Percentiles rank a stretch among this genome's conserved stretches.
phyloP scores from a whole-genome alignment of 257 asterid genomes.

The Lavandula angustifolia region DNA sequence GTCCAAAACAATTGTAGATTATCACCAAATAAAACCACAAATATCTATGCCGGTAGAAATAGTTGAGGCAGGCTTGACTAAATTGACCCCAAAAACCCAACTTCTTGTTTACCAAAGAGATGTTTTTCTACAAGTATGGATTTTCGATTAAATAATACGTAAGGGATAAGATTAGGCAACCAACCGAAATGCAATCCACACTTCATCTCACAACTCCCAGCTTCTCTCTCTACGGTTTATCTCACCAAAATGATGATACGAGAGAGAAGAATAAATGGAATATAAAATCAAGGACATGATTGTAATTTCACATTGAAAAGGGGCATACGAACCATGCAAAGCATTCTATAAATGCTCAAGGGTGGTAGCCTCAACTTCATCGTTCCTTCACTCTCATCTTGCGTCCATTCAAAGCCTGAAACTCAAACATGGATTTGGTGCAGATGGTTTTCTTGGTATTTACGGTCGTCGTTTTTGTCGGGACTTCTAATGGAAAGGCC shows the following conservation, averaged over 20 bases:
- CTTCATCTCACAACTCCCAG: slow-evolving; percentile 46
- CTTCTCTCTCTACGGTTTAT: slow-evolving; percentile 25
- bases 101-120: slow-evolving; percentile 40
- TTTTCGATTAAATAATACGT: slow-evolving; percentile 7
- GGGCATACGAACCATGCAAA: slow-evolving; percentile 45
- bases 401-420: slow-evolving; percentile 40
- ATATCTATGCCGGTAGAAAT: slow-evolving; percentile 10
- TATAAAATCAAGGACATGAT: slow-evolving; percentile 27
- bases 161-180: slow-evolving; percentile 62
- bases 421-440: slow-evolving; percentile 4
- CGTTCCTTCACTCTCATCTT: slow-evolving; percentile 44
- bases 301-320: slow-evolving; percentile 26
- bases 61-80: slow-evolving; percentile 65
- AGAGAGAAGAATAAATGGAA: background rate
- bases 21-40: no score
- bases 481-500: slow-evolving; percentile 19
- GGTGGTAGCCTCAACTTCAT: slow-evolving; percentile 46
- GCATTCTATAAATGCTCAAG: slow-evolving; percentile 27
- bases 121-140: slow-evolving; percentile 24
- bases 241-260: background rate
- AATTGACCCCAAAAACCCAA: slow-evolving; percentile 17
- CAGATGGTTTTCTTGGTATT: slow-evolving; percentile 28
- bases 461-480: slow-evolving; percentile 6
- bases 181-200: slow-evolving; percentile 52
- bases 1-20: no score